Conservation (phyloP, 768 basidiomycete species). For the Saitozyma podzolica region DNA sequence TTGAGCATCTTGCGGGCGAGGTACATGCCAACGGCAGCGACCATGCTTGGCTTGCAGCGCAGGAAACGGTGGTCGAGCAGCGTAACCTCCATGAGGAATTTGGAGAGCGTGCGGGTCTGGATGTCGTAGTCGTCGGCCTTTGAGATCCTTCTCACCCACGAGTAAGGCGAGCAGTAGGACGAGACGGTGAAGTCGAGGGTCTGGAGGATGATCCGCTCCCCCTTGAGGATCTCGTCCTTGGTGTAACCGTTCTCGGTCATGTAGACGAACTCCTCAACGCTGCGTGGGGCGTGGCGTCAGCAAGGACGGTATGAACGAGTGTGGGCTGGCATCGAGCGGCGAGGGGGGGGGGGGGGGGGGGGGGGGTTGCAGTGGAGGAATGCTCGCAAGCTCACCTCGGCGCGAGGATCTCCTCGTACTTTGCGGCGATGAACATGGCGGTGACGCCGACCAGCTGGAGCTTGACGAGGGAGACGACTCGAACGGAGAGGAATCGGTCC, state of each 20-base stretch:
- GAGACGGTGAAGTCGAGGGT: conserved; percentile 93
- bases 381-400: conserved; percentile 60
- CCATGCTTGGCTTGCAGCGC: conserved; percentile 84
- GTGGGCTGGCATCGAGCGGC: background rate
- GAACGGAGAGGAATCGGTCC: conserved; percentile 85
- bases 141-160: conserved; percentile 97
- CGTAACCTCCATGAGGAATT: conserved; percentile 95
- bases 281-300: conserved; percentile 13
- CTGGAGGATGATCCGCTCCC: conserved; percentile 90
- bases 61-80: conserved; percentile 90
- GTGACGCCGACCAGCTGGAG: conserved; percentile 96
- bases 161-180: conserved; percentile 97
- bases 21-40: conserved; percentile 98
- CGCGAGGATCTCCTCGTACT: conserved; percentile 98
- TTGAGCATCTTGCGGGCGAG: conserved; percentile 89
- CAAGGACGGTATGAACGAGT: background rate
- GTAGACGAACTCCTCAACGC: conserved; percentile 94
- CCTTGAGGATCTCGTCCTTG: conserved; percentile 95
- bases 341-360: background rate
- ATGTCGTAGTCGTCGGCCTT: conserved; percentile 99
- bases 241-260: conserved; percentile 95
- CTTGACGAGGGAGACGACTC: conserved; percentile 83
- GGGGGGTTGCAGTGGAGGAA: background rate
- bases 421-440: conserved; percentile 97
- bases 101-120: conserved; percentile 93